Conservation (phyloP, 129 eudicot species). For the Saposhnikovia divaricata region DNA sequence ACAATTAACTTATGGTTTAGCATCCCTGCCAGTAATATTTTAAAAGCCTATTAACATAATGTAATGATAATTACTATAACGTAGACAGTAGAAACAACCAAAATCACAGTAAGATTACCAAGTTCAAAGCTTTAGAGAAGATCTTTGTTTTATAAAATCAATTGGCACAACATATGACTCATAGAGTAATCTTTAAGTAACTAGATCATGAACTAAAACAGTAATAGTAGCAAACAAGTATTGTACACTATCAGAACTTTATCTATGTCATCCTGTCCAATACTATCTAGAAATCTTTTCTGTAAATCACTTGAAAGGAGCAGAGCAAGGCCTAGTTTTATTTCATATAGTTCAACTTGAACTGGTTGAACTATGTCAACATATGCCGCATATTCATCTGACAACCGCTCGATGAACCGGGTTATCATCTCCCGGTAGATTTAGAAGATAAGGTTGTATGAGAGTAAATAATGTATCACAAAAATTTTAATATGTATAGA, state of each 20-base stretch:
- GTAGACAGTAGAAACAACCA: background rate
- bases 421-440: conserved; percentile 48
- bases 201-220: background rate
- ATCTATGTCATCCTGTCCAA: conserved; percentile 41
- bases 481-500: background rate
- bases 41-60: background rate
- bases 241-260: conserved; percentile 43
- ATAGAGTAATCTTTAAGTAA: background rate
- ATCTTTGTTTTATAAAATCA: background rate
- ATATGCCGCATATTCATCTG: conserved; percentile 57
- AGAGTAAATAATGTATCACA: too few species aligned
- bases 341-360: conserved; percentile 80
- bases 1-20: background rate
- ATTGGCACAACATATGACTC: background rate
- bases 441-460: background rate
- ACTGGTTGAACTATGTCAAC: conserved; percentile 70
- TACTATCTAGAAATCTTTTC: conserved; percentile 29
- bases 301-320: conserved; percentile 35
- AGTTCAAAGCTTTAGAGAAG: background rate
- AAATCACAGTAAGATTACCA: background rate
- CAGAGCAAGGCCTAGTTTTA: conserved; percentile 77
- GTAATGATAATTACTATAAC: background rate
- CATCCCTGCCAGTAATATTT: background rate
- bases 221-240: conserved; percentile 10
- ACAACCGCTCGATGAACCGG: conserved; percentile 56